Base-by-base conservation (phyloP, 2,329 filamentous ascomycete genomes). In the Colletotrichum sp. region DNA sequence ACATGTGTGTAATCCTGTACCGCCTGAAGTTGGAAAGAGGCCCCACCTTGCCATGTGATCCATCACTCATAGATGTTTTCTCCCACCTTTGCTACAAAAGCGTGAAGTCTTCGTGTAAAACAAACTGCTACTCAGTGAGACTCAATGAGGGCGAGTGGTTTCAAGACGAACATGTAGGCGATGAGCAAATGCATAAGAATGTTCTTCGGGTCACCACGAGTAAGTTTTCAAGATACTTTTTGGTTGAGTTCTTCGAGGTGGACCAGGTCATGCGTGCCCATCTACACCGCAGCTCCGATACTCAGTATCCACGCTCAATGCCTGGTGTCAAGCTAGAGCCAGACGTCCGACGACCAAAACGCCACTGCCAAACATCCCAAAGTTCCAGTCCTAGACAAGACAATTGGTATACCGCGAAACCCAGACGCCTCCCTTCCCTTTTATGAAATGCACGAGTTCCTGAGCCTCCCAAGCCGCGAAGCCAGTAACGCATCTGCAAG, bases 351-450 rank as follows among this genome's bases (percentile, higher is more conserved):
- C 10, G 30, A 56, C 60, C 71, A 56, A 66, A 74, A 74, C 71
- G 69, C 70, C 69, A 6, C 69, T 67, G 62, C 55, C 28, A 52
- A 34, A 48, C 28, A 36, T 16, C 34, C 43, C 52, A 28, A 60
- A 22, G 15, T 36, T 52, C 30, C 72, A 25, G 61, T 48, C 34
- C 28, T n/a, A 60, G 66, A 56, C 56, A 73, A 60, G 66, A 56
- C 56, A 73, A 25, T 64, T 67, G 62, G 39, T 73, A 75, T 72
- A 34, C 73, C 62, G n/a, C 64, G 6, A 55, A 43, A 36, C 43
- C 52, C 10, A 58, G 32, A 75, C 73, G 73, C 73, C 73, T 28
- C 18, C 62, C n/a, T 22, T 30, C n/a, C 61, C 34, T 48, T 30
- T 67, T 55, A 18, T 72, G 16, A 39, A 52, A 58, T 64, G 55